Evolutionary conservation across 495 filamentous ascomycete species (phyloP).

Genomic region (Podospora pseudocomata): DNA sequence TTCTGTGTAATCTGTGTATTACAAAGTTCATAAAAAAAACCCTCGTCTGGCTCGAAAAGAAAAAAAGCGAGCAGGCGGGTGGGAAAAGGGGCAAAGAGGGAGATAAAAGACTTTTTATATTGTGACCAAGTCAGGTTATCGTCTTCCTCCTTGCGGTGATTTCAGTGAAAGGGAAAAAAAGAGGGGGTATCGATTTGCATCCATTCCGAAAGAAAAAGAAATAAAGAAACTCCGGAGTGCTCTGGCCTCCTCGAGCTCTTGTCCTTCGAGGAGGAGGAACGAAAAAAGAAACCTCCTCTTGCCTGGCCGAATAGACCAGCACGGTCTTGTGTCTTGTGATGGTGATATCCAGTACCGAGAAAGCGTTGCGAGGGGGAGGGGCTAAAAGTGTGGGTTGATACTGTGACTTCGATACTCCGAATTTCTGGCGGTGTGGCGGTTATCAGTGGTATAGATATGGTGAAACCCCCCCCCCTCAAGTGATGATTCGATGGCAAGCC

Average conservation of each 20-base stretch:
- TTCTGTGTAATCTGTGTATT: neutral
- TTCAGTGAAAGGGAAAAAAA: neutral
- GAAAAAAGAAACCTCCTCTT: neutral
- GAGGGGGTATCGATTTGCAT: constrained; percentile 11
- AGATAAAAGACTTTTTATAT: neutral
- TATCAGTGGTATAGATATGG: neutral
- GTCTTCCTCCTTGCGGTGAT: neutral
- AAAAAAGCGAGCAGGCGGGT: neutral
- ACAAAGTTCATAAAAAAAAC: neutral
- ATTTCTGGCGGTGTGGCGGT: neutral
- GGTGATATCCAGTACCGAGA: neutral
- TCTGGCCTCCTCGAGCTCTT: neutral
- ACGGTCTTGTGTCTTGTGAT: neutral
- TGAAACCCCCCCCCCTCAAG: neutral
- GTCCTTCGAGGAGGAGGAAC: neutral
- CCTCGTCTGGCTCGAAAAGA: neutral
- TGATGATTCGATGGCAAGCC: neutral
- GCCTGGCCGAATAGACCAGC: neutral
- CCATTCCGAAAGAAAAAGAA: constrained; percentile 2
- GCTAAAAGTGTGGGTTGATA: neutral
- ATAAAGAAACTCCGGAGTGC: constrained; percentile 1
- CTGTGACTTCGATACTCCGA: neutral
- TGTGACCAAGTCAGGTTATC: neutral
- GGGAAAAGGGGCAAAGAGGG: neutral
- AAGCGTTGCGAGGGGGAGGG: neutral